Evolutionary conservation across 176 grass and related monocot genomes (phyloP).

Genomic region (Rhynchospora tenuis): DNA sequence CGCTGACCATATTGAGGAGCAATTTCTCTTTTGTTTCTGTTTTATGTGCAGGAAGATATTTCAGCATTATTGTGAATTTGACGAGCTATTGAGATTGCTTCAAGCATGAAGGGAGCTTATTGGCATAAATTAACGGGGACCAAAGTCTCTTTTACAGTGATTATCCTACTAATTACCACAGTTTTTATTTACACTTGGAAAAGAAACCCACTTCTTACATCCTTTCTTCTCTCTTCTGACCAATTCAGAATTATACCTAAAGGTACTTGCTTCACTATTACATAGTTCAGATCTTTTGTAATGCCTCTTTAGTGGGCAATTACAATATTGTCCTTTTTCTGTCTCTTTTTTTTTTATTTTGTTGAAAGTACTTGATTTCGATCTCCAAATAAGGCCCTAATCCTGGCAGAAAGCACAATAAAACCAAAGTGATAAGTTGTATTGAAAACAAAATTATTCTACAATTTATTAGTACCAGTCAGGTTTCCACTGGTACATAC

Average conservation of each 20-base stretch:
- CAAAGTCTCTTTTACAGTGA: constrained; percentile 19
- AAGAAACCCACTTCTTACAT: constrained; percentile 24
- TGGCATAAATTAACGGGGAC: constrained; percentile 23
- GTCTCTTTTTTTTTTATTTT: neutral
- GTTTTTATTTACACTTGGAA: constrained; percentile 29
- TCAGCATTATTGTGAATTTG: neutral
- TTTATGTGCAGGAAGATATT: constrained; percentile 8
- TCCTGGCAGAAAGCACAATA: neutral
- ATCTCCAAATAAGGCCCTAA: neutral
- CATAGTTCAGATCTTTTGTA: neutral
- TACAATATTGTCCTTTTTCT: neutral
- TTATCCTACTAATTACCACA: constrained; percentile 29
- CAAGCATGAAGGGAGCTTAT: constrained; percentile 28
- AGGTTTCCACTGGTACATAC: neutral
- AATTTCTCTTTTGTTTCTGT: neutral
- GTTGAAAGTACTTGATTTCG: neutral
- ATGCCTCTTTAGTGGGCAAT: neutral
- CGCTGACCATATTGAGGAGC: neutral
- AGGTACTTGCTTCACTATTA: constrained; percentile 23
- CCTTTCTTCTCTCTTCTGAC: constrained; percentile 24
- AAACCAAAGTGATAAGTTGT: neutral
- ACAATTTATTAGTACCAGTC: neutral
- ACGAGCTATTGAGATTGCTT: neutral
- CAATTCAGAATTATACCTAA: constrained; percentile 27
- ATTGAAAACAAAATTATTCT: neutral